Evolutionary conservation across 2,329 filamentous ascomycete genomes (phyloP).

Genomic region (Penicillium vulpinum): DNA sequence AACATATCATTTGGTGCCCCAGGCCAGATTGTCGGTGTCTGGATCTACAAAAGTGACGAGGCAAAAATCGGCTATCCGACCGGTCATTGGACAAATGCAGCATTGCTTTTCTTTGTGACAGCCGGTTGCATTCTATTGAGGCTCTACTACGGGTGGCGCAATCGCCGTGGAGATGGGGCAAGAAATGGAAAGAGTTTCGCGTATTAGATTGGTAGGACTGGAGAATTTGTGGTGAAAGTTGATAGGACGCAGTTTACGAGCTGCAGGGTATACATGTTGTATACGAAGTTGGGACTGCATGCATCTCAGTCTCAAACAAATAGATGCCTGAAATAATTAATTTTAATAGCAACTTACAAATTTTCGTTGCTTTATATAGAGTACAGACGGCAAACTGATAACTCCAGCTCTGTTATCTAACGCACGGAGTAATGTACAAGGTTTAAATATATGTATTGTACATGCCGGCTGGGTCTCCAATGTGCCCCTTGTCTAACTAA

Average conservation of each 20-base stretch:
- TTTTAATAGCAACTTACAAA: not conserved
- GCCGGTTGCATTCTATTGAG: conserved; percentile 57
- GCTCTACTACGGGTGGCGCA: conserved; percentile 56
- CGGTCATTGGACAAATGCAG: conserved; percentile 68
- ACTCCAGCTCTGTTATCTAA: not conserved
- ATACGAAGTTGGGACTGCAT: not conserved
- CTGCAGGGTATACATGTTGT: not conserved
- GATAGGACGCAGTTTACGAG: not conserved
- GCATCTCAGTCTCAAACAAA: not conserved
- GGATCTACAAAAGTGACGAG: conserved; percentile 70
- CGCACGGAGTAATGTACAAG: not conserved
- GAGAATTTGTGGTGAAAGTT: not conserved
- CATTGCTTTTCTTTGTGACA: conserved; percentile 59
- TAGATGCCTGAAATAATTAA: not conserved
- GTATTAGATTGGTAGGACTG: conserved; percentile 22
- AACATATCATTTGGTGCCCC: conserved; percentile 68
- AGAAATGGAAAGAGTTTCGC: conserved; percentile 26
- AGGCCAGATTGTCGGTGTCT: conserved; percentile 71
- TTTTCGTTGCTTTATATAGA: not conserved
- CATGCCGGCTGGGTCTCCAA: not conserved
- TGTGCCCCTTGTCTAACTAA: not conserved
- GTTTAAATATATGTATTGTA: not conserved
- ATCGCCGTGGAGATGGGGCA: conserved; percentile 29
- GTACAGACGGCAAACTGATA: not conserved
- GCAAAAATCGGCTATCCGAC: conserved; percentile 64